Base-by-base conservation (phyloP, 306 rosid species). In the Cercis canadensis region DNA sequence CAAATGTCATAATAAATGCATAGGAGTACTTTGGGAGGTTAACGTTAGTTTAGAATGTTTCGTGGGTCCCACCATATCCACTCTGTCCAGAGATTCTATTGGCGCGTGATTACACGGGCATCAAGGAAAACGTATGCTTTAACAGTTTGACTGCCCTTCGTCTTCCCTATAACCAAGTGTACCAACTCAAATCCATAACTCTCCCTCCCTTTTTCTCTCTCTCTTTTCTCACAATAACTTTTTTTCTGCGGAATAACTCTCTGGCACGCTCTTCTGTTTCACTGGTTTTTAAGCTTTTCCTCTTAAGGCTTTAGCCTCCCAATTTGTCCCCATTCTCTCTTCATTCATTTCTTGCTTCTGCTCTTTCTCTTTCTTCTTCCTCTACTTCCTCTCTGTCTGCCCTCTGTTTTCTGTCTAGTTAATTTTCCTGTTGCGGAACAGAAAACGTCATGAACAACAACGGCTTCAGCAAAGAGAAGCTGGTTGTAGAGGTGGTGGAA, bases 401-500 rank as follows among this genome's bases (percentile, higher is more conserved):
- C 14, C 7, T 66, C 39, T 32, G 8, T 33, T 49, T 12, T 21
- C 21, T 34, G 10, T 29, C 12, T 57, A 11, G 11, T 50, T 24
- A 8, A 0, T 18, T 17, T 11, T 14, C 29, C 53, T 43, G 37
- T n/a, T 34, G 9, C 44, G 10, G 34, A 51, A 5, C 11, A 63
- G n/a, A 66, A 54, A 8, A 11, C 62, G 18, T 75, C 83, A 81
- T 81, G 86, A 52, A 19, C 57, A 62, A 36, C 68, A 8, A 0
- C 69, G 46, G 12, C 79, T 37, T 56, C 66, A 43, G 75, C 64
- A 84, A 67, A 63, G 84, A 79, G 51, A 72, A 85, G 69, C 89
- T 87, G 0, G 92, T 87, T 1, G 92, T 87, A 8, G 89, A 84
- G 62, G 78, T 84, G 11, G 21, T 84, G 31, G 92, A 50, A 37